Percentiles rank a stretch among this genome's conserved stretches.
Evolutionary conservation across 2,329 filamentous ascomycete genomes (phyloP).

Genomic region (Penicillium sp.): DNA sequence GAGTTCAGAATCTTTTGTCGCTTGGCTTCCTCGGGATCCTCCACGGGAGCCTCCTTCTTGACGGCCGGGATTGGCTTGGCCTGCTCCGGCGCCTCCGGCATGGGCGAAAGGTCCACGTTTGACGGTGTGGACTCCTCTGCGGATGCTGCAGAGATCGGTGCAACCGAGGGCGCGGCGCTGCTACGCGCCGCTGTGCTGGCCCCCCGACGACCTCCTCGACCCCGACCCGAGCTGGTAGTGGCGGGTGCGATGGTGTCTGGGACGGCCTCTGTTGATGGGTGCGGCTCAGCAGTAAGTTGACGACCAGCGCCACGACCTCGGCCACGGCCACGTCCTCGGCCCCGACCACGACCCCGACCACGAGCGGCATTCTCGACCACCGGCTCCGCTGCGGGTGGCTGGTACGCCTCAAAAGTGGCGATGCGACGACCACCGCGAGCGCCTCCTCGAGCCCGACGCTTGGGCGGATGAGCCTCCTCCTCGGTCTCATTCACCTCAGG

Average conservation of each 20-base stretch:
- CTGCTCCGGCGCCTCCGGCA: conserved; percentile 6
- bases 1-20: conserved; percentile 38
- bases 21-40: conserved; percentile 28
- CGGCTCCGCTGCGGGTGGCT: conserved; percentile 18
- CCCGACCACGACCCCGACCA: conserved; percentile 19
- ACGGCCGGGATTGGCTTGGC: conserved; percentile 7
- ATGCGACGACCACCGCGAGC: conserved; percentile 19
- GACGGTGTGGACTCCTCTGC: conserved; percentile 4
- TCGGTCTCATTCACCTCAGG: conserved; percentile 24
- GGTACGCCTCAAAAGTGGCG: conserved; percentile 18
- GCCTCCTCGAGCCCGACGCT: conserved; percentile 28
- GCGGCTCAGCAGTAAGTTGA: conserved; percentile 10
- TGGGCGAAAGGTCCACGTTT: conserved; percentile 11
- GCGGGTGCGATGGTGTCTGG: conserved; percentile 9
- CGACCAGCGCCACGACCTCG: conserved; percentile 12
- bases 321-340: conserved; percentile 28
- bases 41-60: conserved; percentile 15
- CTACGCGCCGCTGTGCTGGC: conserved; percentile 10
- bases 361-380: conserved; percentile 9
- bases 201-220: conserved; percentile 18
- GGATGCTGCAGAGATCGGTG: conserved; percentile 11
- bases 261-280: conserved; percentile 18
- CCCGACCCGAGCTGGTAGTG: conserved; percentile 13
- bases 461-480: conserved; percentile 23
- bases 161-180: conserved; percentile 8